Base-by-base conservation (phyloP, 331 rosid species). In the Quercus lobata region DNA sequence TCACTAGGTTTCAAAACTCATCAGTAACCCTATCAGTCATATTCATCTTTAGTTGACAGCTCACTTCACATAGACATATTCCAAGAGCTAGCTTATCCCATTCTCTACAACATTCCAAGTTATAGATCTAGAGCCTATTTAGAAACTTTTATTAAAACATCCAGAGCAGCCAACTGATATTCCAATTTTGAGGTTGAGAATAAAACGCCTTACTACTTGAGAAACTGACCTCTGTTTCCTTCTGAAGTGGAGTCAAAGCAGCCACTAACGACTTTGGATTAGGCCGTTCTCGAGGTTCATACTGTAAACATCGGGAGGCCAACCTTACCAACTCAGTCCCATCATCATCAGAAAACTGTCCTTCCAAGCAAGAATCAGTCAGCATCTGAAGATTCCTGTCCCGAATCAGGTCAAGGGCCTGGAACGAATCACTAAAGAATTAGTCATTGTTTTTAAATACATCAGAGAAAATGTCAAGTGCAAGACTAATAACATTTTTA, bases 341-440 rank as follows among this genome's bases (percentile, higher is more conserved):
- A 82, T 90, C 96, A 72, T 93, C 91, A 57, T 87, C 91, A 74
- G 96, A 84, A 84, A 93, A 89, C 68, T 87, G 93, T 63, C 91
- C 97, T 83, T 93, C 98, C 88, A 91, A 85, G 88, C 88, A 91
- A 74, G 98, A 93, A 85, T 93, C 97, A 63, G 93, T 91, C 80
- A 93, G 87, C 98, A 93, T 91, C 86, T 90, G 93, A 83, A 93
- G 85, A 79, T 93, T 91, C 88, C 94, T 86, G 80, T 90, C 97
- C 25, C 98, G 84, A 69, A 93, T 93, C 62, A 93, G 88, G 84
- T 93, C 98, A 18, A 91, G 98, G 70, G 98, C 98, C 98, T 91
- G 95, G 65, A 62, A 72, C 61, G 78, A 57, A 71, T 70, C 72
- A 44, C 69, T 71, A 37, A 75, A 19, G 9, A 44, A 71, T 79